These are phyloP conservation scores for Sporisorium scitamineum DNA, from an alignment of 1,284 basidiomycete genomes.

Conservation along the genomic window DNA sequence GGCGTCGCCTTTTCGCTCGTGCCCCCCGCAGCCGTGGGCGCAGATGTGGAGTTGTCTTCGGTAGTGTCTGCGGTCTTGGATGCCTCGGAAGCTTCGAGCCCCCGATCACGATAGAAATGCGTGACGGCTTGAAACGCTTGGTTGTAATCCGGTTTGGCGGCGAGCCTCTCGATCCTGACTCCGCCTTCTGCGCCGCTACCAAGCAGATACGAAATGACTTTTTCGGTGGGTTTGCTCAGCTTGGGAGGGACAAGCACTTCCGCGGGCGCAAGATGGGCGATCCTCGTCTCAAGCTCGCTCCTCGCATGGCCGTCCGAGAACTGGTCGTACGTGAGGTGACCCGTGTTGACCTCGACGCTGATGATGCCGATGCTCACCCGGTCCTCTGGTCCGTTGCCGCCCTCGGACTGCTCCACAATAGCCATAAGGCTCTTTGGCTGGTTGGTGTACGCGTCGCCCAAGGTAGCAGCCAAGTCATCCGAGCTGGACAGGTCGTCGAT, in stretches of 20 bases:
- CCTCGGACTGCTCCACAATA: constrained; percentile 77
- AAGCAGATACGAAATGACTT: constrained; percentile 78
- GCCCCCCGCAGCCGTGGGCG: constrained; percentile 35
- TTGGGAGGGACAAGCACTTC: constrained; percentile 79
- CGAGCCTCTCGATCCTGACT: constrained; percentile 76
- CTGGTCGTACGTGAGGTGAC: constrained; percentile 91
- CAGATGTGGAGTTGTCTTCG: not conserved
- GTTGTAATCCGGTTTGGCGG: constrained; percentile 75
- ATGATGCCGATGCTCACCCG: constrained; percentile 80
- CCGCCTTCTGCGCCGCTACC: constrained; percentile 66
- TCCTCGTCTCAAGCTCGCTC: constrained; percentile 65
- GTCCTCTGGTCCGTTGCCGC: constrained; percentile 74
- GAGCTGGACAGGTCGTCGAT: constrained; percentile 79
- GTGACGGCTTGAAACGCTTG: constrained; percentile 81
- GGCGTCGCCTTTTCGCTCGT: not conserved
- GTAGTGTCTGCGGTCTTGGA: not conserved
- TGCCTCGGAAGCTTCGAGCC: not conserved
- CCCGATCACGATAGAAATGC: constrained; percentile 75
- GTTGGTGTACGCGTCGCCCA: constrained; percentile 34
- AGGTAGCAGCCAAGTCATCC: constrained; percentile 69
- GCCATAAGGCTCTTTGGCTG: constrained; percentile 56
- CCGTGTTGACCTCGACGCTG: constrained; percentile 85
- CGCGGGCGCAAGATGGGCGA: constrained; percentile 75
- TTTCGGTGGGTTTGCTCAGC: constrained; percentile 81
- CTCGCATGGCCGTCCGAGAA: constrained; percentile 70